Evolutionary conservation across 2,329 filamentous ascomycete species (phyloP), one percentile per base, ranked within the genome.

Genomic region (Aphanocladium album): DNA sequence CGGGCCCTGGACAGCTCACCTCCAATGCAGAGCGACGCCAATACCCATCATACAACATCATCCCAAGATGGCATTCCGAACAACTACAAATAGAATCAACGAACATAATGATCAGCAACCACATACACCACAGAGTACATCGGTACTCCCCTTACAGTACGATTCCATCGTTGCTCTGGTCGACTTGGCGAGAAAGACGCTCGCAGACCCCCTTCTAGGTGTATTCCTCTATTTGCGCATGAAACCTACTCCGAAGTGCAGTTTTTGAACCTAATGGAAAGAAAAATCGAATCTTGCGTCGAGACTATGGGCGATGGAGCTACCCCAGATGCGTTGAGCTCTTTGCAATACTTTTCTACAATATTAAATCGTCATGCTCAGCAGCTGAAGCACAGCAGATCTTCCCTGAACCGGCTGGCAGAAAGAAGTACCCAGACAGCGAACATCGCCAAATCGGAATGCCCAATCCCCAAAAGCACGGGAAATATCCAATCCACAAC

Each of bases 191-290:
- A 51, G 61, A 19, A 57, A 57, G 6, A 57, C 61, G 23, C 58
- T 51, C 3, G 46, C 46, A 35, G 62, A 64, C 27, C 60, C 62
- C 5, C 56, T 64, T 62, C 60, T 23, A 64, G 62, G 56, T 57
- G 51, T 39, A 62, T 62, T 12, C 60, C 60, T 11, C 46, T 64
- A 41, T 61, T 64, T 35, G 46, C 56, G n/a, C 57, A 62, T 47
- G 57, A 52, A 9, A 60, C 62, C 17, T 62, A 58, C 43, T 62
- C 60, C 7, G 62, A 64, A 35, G 47, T 46, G 23, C 62, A 62
- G 43, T 62, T 64, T 58, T 39, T 62, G 19, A 62, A 61, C 27
- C 43, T 64, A 17, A 60, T 64, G 50, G 57, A 62, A n/a, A 43
- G 45, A 21, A 60, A 27, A 33, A 56, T 60, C 16, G 56, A 60